phyloP scores from a whole-genome alignment of 768 basidiomycete genomes.

The Boletus sp. region DNA sequence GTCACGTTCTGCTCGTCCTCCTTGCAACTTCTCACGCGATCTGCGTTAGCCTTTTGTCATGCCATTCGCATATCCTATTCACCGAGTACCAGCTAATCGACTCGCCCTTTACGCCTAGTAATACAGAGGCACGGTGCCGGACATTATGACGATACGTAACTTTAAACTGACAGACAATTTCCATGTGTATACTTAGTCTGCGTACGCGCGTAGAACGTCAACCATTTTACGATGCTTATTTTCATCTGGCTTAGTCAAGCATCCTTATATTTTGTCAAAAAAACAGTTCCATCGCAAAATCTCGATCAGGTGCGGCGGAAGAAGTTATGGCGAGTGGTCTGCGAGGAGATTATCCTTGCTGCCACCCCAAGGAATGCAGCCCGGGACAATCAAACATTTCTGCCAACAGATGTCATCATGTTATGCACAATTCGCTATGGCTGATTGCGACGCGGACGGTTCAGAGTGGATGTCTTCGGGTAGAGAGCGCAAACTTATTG shows the following conservation, averaged over 20 bases:
- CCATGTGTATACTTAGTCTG: constrained; percentile 24
- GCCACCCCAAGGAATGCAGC: no score
- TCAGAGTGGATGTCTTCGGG: no score
- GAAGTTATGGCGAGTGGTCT: no score
- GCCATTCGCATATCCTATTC: constrained; percentile 4
- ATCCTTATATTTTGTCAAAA: no score
- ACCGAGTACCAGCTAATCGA: constrained; percentile 13
- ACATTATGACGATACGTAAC: constrained; percentile 11
- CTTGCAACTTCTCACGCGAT: neutral
- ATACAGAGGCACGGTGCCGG: constrained; percentile 3
- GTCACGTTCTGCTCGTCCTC: neutral
- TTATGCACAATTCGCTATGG: no score
- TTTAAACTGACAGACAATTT: neutral
- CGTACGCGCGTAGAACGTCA: constrained; percentile 4
- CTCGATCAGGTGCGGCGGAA: no score
- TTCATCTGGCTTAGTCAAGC: neutral
- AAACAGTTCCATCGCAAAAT: no score
- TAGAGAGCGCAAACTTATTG: no score
- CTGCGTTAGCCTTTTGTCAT: neutral
- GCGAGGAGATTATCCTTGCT: no score
- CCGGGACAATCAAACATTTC: no score
- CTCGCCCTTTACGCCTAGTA: neutral
- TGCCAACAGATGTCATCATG: no score
- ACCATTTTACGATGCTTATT: neutral
- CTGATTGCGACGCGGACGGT: no score